Evolutionary conservation across 163 green algal species (phyloP).

Genomic region (Picocystis sp.): DNA sequence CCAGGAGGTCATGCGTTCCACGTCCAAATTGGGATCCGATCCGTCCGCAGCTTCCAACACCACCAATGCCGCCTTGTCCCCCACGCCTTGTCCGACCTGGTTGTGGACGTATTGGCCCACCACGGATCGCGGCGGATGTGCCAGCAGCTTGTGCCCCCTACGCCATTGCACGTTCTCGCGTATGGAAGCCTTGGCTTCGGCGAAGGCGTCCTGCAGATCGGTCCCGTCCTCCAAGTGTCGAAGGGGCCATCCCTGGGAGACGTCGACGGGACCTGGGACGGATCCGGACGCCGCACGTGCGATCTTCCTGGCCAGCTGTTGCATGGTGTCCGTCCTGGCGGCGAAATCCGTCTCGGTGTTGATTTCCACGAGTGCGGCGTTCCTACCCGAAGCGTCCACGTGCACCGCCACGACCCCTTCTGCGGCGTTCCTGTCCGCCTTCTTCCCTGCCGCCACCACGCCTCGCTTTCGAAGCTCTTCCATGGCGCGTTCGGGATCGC

Average conservation of each 20-base stretch:
- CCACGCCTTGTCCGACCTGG: constrained; percentile 9
- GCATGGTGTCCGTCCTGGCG: constrained; percentile 22
- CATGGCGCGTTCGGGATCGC: constrained; percentile 19
- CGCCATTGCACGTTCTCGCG: constrained; percentile 2
- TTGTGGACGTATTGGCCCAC: constrained; percentile 17
- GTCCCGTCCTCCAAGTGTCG: background rate
- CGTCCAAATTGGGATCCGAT: background rate
- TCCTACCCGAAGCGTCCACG: background rate
- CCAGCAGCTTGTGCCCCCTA: background rate
- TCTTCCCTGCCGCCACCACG: constrained; percentile 21
- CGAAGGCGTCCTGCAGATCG: background rate
- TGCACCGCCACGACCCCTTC: constrained; percentile 18
- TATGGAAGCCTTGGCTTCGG: background rate
- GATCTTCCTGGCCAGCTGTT: background rate
- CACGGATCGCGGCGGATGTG: background rate
- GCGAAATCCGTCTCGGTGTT: constrained; percentile 38
- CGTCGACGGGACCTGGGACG: background rate
- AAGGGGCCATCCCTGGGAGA: background rate
- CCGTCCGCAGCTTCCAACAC: background rate
- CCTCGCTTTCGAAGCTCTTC: constrained; percentile 18
- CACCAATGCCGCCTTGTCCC: constrained; percentile 3
- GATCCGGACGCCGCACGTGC: background rate
- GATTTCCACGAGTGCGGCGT: constrained; percentile 23
- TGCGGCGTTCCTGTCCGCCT: constrained; percentile 13
- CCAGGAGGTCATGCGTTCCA: background rate